These are phyloP conservation scores for Thalassiosira hispida DNA, from an alignment of 352 stramenopile genomes.

Conservation along the genomic window DNA sequence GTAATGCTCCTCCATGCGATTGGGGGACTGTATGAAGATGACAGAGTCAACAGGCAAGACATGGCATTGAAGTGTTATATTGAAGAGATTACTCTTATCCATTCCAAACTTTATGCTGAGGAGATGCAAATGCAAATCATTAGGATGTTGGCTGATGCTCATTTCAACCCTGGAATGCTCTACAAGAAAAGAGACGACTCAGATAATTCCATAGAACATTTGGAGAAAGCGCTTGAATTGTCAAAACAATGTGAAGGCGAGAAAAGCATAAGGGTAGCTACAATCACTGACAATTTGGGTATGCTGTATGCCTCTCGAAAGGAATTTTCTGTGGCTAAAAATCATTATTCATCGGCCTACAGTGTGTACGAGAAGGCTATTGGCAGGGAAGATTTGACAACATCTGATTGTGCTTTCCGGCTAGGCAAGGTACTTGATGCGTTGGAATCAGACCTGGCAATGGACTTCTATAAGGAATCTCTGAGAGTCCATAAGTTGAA, in stretches of 20 bases:
- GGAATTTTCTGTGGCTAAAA: slow-evolving; percentile 51
- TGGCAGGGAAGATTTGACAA: slow-evolving; percentile 55
- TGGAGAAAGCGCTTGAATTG: slow-evolving; percentile 49
- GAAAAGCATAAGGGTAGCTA: slow-evolving; percentile 37
- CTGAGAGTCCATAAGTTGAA: slow-evolving; percentile 54
- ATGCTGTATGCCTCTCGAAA: slow-evolving; percentile 48
- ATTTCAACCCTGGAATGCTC: slow-evolving; percentile 50
- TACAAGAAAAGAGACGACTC: slow-evolving; percentile 47
- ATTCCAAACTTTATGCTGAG: slow-evolving; percentile 47
- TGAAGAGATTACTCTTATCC: slow-evolving; percentile 64
- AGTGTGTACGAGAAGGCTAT: slow-evolving; percentile 57
- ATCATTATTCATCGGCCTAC: slow-evolving; percentile 59
- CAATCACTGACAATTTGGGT: slow-evolving; percentile 58
- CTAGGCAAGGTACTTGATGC: slow-evolving; percentile 52
- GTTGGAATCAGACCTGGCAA: slow-evolving; percentile 45
- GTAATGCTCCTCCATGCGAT: slow-evolving; percentile 54
- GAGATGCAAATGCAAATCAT: slow-evolving; percentile 27
- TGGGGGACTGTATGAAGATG: slow-evolving; percentile 51
- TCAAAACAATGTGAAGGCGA: slow-evolving; percentile 45
- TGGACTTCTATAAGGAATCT: slow-evolving; percentile 63
- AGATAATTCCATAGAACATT: slow-evolving; percentile 52
- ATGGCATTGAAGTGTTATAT: slow-evolving; percentile 65
- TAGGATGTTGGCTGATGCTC: slow-evolving; percentile 47
- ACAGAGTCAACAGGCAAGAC: slow-evolving; percentile 52
- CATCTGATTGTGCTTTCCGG: slow-evolving; percentile 56